These are phyloP conservation scores for Emergomyces pasteurianus DNA, from an alignment of 2,329 filamentous ascomycete genomes.

Conservation along the genomic window DNA sequence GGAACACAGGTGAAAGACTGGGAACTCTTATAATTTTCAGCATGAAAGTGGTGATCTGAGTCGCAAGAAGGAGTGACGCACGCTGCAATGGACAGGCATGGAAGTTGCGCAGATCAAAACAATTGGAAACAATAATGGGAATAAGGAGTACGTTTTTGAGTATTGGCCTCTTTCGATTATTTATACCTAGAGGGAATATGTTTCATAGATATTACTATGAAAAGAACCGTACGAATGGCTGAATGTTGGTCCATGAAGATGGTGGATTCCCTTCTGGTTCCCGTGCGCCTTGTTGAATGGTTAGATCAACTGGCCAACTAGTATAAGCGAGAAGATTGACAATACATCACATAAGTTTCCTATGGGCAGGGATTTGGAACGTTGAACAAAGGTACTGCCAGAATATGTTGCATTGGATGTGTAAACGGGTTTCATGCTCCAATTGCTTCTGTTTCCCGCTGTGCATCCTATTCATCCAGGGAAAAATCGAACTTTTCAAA, in stretches of 20 bases:
- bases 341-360: background rate
- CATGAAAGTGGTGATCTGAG: background rate
- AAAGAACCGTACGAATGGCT: background rate
- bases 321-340: background rate
- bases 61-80: background rate
- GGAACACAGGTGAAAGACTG: background rate
- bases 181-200: background rate
- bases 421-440: background rate
- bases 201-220: background rate
- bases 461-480: constrained; percentile 20
- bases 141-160: background rate
- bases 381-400: background rate
- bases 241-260: background rate
- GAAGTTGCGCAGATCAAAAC: background rate
- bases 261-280: background rate
- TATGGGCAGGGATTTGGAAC: background rate
- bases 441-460: background rate
- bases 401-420: no score
- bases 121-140: background rate
- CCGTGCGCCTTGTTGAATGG: background rate
- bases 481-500: constrained; percentile 87
- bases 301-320: background rate
- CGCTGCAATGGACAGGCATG: background rate
- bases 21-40: background rate
- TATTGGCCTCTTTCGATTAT: background rate